Evolutionary conservation across 2,329 filamentous ascomycete species (phyloP), one percentile per base, ranked within the genome.

Genomic region (Microthyrium microscopicum): DNA sequence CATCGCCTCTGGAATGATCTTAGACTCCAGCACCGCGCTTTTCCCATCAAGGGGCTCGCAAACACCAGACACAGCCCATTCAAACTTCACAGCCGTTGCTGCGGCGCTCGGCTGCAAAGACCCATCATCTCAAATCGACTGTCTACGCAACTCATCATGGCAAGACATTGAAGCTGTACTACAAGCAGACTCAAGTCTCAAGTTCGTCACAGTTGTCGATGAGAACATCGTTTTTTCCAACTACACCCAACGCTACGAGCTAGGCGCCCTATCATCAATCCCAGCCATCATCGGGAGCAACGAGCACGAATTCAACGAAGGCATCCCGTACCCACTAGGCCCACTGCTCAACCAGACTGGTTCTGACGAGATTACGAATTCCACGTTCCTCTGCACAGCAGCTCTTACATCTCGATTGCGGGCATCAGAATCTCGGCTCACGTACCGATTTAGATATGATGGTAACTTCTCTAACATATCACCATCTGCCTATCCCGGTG

Each of bases 41-140:
- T 49, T 49, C 2, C 49, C 44, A 11, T 40, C 22, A 9, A 19
- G n/a, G 17, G 13, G 22, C 9, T 25, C 45, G 4, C 40, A 46
- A 2, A 46, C 39, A 5, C 20, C 34, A 8, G 49, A 52, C 25
- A 25, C 39, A 5, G 34, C 42, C 12, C 45, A 53, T 12, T 44
- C 45, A 5, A 57, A 57, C 40, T 58, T 58, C 41, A 52, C 51
- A 2, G 52, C 47, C 22, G 50, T 59, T 1, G 55, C 55, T 5
- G 40, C 42, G 5, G 42, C 50, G 2, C 44, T 58, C 8, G 53
- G 50, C 2, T 59, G 57, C 32, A 39, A 33, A 13, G 39, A 40
- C 33, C 21, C 41, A 3, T 33, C 43, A 2, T 43, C 39, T 0
- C 49, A 57, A 36, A 39, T 61, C 3, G 44, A 45, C 2, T 61